Percentiles rank a stretch among this genome's conserved stretches.
Conservation (phyloP, 108 stramenopile genomes). For the Schizochytrium sp. region DNA sequence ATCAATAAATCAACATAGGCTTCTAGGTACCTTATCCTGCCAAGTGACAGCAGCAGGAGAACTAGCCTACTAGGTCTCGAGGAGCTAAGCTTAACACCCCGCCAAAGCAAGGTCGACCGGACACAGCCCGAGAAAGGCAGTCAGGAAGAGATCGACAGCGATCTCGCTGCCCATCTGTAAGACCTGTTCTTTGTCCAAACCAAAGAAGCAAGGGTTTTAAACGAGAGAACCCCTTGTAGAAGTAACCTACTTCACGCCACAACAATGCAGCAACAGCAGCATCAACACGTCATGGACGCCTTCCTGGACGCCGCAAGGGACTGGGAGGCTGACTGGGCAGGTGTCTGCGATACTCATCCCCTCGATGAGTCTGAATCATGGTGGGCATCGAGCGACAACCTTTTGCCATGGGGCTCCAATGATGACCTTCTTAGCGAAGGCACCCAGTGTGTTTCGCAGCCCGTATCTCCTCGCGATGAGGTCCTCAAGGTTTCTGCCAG, state of each 20-base stretch:
- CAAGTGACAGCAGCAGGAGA: too few species aligned
- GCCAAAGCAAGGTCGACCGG: too few species aligned
- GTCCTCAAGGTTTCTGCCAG: not conserved
- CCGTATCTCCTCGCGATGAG: not conserved
- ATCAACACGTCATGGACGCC: not conserved
- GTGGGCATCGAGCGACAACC: slow-evolving; percentile 13
- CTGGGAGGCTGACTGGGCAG: not conserved
- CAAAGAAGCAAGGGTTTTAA: too few species aligned
- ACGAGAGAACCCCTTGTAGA: not conserved
- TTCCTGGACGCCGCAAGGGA: not conserved
- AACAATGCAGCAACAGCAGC: not conserved
- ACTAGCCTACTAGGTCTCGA: too few species aligned
- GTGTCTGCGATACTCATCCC: not conserved
- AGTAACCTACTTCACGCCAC: not conserved
- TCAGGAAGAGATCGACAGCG: too few species aligned
- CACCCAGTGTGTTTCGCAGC: slow-evolving; percentile 22
- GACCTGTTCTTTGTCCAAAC: too few species aligned
- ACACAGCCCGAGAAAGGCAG: too few species aligned
- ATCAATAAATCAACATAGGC: too few species aligned
- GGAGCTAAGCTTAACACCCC: too few species aligned
- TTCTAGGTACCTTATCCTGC: too few species aligned
- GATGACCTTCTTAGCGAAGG: not conserved
- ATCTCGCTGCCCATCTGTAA: too few species aligned
- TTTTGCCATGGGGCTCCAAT: not conserved
- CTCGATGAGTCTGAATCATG: slow-evolving; percentile 27